Evolutionary conservation across 139 green algal genomes (phyloP).

Genomic region (Chlamydomonas sp.): DNA sequence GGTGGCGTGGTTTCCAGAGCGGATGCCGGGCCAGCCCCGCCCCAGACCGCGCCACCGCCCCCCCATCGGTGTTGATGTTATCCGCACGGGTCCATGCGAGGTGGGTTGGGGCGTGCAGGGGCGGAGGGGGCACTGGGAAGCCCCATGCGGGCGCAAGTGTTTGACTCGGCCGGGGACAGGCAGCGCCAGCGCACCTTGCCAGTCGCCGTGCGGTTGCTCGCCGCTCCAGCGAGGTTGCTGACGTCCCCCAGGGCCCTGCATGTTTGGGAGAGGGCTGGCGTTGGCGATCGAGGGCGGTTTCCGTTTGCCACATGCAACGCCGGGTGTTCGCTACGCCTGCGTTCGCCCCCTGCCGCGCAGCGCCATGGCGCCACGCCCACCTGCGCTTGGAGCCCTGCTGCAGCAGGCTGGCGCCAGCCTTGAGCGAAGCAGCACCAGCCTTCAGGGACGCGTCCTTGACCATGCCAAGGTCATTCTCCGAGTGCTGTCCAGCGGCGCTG

Average conservation of each 20-base stretch:
- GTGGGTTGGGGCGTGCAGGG: no score
- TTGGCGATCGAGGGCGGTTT: no score
- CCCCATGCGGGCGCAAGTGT: neutral
- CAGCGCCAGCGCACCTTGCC: neutral
- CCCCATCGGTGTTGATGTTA: neutral
- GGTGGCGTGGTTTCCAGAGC: no score
- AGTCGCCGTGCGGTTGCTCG: neutral
- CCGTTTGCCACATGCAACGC: neutral
- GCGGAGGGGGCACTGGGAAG: no score
- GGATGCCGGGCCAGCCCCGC: no score
- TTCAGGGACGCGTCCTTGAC: conserved; percentile 1
- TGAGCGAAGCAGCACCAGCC: no score
- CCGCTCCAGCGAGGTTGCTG: conserved; percentile 8
- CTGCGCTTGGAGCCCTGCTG: conserved; percentile 13
- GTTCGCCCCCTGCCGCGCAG: neutral
- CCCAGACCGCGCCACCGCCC: no score
- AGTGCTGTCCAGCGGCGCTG: neutral
- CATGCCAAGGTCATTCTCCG: conserved; percentile 3
- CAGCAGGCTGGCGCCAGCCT: conserved; percentile 6
- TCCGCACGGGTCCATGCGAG: neutral
- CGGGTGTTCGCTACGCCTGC: neutral
- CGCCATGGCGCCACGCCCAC: neutral
- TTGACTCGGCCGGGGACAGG: neutral
- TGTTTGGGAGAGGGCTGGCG: no score
- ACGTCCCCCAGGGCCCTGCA: conserved; percentile 6